These are phyloP conservation scores for Tricholoma bakamatsutake DNA, from an alignment of 768 basidiomycete species.

Conservation along the genomic window DNA sequence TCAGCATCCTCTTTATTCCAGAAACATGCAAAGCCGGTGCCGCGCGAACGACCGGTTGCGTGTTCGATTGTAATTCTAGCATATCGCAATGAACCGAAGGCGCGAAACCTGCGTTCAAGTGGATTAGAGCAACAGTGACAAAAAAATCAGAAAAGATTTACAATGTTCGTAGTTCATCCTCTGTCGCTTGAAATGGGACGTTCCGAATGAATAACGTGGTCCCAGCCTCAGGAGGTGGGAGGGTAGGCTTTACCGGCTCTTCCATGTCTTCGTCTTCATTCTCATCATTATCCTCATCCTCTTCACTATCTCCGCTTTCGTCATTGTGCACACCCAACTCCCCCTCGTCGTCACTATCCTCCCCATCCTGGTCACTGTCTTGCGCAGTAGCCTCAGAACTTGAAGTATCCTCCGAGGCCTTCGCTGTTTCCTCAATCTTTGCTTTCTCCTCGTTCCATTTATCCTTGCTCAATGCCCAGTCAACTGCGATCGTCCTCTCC, in stretches of 20 bases:
- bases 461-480: slow-evolving; percentile 94
- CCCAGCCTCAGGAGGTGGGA: slow-evolving; percentile 82
- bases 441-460: slow-evolving; percentile 82
- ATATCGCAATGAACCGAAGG: slow-evolving; percentile 90
- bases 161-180: slow-evolving; percentile 86
- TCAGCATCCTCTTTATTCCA: slow-evolving; percentile 93
- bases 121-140: background rate
- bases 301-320: slow-evolving; percentile 36
- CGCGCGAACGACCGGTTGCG: slow-evolving; percentile 79
- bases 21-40: slow-evolving; percentile 96
- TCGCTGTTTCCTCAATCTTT: slow-evolving; percentile 38
- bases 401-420: slow-evolving; percentile 28
- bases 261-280: slow-evolving; percentile 31
- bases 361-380: slow-evolving; percentile 22
- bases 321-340: slow-evolving; percentile 40
- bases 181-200: slow-evolving; percentile 85
- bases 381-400: slow-evolving; percentile 22
- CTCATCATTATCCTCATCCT: slow-evolving; percentile 29
- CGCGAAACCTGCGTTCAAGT: slow-evolving; percentile 60
- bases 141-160: slow-evolving; percentile 24
- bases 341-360: slow-evolving; percentile 29
- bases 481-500: slow-evolving; percentile 79
- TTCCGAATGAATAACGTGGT: slow-evolving; percentile 94
- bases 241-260: slow-evolving; percentile 51
- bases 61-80: slow-evolving; percentile 85